Conservation (phyloP, 805 yeast species). For the Cephaloascus fragrans region DNA sequence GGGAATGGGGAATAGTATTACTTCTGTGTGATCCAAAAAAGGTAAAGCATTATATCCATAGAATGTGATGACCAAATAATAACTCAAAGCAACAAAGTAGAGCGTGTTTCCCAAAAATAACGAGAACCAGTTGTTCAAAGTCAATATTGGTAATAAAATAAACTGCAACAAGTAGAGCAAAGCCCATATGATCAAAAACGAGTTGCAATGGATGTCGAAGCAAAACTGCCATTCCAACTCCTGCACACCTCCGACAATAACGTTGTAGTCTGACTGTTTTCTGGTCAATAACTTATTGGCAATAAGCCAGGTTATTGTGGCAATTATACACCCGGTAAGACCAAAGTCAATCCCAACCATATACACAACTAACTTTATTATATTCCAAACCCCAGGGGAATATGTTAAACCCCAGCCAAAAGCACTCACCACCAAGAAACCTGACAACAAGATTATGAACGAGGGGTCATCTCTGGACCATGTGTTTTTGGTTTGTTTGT, state of each 20-base stretch:
- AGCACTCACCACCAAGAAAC: conserved; percentile 62
- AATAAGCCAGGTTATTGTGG: conserved; percentile 66
- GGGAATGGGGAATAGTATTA: conserved; percentile 56
- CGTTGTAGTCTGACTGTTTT: conserved; percentile 5
- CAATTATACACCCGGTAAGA: conserved; percentile 53
- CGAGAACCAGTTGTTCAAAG: conserved; percentile 56
- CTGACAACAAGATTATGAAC: conserved; percentile 64
- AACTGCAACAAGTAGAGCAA: conserved; percentile 67
- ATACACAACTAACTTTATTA: conserved; percentile 58
- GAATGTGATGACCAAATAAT: conserved; percentile 73
- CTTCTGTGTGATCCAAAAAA: conserved; percentile 53
- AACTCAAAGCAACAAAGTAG: conserved; percentile 63
- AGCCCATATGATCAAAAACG: conserved; percentile 78
- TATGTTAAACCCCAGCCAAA: conserved; percentile 87
- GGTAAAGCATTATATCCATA: conserved; percentile 81
- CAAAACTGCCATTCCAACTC: conserved; percentile 86
- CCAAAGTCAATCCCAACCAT: conserved; percentile 84
- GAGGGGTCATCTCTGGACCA: conserved; percentile 94
- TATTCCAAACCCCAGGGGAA: conserved; percentile 50
- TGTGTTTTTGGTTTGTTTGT: conserved; percentile 65
- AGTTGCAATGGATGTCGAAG: conserved; percentile 88
- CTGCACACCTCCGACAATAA: conserved; percentile 6
- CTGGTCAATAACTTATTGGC: conserved; percentile 56
- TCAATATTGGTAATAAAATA: conserved; percentile 60
- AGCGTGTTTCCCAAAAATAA: conserved; percentile 68